Base-by-base conservation (phyloP, 2,329 filamentous ascomycete genomes). In the Fusarium equiseti region DNA sequence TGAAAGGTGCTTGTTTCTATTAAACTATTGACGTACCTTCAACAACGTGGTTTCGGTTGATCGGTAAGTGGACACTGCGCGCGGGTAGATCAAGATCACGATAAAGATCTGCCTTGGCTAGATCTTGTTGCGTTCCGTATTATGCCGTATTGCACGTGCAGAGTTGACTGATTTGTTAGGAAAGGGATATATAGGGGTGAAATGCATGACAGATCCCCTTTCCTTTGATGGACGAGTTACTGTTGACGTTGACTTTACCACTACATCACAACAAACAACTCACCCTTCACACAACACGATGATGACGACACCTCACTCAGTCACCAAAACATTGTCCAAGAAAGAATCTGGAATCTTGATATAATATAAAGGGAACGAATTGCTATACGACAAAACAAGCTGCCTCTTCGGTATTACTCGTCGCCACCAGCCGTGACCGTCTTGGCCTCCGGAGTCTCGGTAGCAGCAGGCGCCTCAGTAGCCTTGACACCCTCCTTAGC, bases 371-470 rank as follows among this genome's bases (percentile, higher is more conserved):
- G 56, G 51, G 62, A 60, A 59, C 50, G 58, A 52, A 55, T 68
- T 51, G 54, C 53, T 70, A 68, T 56, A 61, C 44, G 52, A 61
- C 20, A 68, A 27, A 27, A 58, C 27, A 50, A 66, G 38, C 31
- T 20, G 42, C n/a, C 45, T 38, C 44, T 12, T 43, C 31, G 24
- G 27, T 42, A 53, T 70, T 68, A 75, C 66, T 78, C 74, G 44
- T 77, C 74, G 62, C 74, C 77, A 26, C 76, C 77, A 49, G 73
- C 78, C 48, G 76, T 70, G 26, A 75, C 76, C 22, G 75, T 68
- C 65, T 77, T 74, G 46, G 76, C 68, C 67, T 78, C 75, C 38
- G 74, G 72, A 40, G 75, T 75, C 44, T 73, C 74, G 12, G 71
- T 65, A 15, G 70, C 71, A 29, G 68, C 73, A 27, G 76, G 50